Evolutionary conservation across 1,139 yeast genomes (phyloP).

Genomic region (Nakaseomyces uthaithaninus): DNA sequence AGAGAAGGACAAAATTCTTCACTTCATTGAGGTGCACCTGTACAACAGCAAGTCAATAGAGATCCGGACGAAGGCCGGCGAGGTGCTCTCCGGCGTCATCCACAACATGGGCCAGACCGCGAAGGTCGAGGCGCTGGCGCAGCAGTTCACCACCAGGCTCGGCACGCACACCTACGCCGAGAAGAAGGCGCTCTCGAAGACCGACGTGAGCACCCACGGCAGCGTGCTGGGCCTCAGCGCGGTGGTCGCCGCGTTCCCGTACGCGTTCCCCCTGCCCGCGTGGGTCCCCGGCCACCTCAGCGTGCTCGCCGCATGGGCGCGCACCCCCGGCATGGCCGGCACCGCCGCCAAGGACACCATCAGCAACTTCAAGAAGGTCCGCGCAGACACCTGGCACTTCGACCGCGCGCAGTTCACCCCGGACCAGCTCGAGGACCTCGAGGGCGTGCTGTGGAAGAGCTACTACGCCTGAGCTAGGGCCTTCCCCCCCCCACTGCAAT

Average conservation of each 20-base stretch:
- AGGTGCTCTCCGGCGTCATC: conserved; percentile 70
- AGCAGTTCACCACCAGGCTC: conserved; percentile 36
- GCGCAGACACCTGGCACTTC: conserved; percentile 96
- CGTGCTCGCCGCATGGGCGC: conserved; percentile 56
- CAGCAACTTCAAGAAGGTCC: conserved; percentile 79
- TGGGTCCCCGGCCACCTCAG: conserved; percentile 81
- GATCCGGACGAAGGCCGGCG: conserved; percentile 69
- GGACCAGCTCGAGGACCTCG: conserved; percentile 81
- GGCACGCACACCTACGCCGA: conserved; percentile 44
- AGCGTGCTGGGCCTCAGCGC: conserved; percentile 75
- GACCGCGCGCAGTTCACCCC: conserved; percentile 70
- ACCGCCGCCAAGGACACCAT: conserved; percentile 76
- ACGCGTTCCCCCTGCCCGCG: conserved; percentile 79
- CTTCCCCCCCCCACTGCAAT: too few relatives aligned
- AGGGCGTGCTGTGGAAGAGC: conserved; percentile 90
- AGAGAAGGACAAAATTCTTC: conserved; percentile 47
- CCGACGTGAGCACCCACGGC: conserved; percentile 55
- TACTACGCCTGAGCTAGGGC: conserved; percentile 90
- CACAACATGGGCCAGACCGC: conserved; percentile 53
- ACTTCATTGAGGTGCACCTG: conserved; percentile 46
- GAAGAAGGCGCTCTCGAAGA: conserved; percentile 35
- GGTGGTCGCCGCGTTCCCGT: conserved; percentile 82
- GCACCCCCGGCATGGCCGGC: conserved; percentile 68
- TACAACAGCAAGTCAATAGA: conserved; percentile 57
- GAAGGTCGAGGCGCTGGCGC: conserved; percentile 33